phyloP scores from a whole-genome alignment of 441 rosid genomes.

The Croton setiger region DNA sequence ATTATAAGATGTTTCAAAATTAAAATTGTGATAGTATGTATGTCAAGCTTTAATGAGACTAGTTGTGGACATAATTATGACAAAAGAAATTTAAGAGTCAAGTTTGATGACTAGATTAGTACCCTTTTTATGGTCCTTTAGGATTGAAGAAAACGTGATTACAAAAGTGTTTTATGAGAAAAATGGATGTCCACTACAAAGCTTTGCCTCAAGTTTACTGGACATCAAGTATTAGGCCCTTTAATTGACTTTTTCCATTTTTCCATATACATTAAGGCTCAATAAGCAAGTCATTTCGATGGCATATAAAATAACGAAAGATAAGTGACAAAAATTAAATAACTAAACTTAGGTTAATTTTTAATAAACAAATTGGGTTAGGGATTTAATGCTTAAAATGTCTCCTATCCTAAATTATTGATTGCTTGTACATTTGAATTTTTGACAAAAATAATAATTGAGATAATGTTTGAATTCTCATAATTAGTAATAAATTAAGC shows the following conservation, averaged over 20 bases:
- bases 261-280: too few species aligned
- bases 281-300: too few species aligned
- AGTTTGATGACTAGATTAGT: constrained; percentile 13
- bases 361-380: too few species aligned
- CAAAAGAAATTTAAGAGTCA: background rate
- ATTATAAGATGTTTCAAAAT: background rate
- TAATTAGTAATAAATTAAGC: too few species aligned
- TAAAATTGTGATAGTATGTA: background rate
- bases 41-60: background rate
- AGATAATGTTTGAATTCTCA: too few species aligned
- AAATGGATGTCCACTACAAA: background rate
- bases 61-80: constrained; percentile 3
- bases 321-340: too few species aligned
- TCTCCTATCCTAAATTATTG: too few species aligned
- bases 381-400: too few species aligned
- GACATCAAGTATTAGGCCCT: background rate
- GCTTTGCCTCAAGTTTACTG: background rate
- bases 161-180: background rate
- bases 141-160: constrained; percentile 14
- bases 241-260: background rate
- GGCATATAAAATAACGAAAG: too few species aligned
- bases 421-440: too few species aligned
- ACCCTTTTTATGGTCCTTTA: background rate
- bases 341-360: too few species aligned
- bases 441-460: too few species aligned